Conservation (phyloP, 495 filamentous ascomycete species). For the Tuber umbilicatum region DNA sequence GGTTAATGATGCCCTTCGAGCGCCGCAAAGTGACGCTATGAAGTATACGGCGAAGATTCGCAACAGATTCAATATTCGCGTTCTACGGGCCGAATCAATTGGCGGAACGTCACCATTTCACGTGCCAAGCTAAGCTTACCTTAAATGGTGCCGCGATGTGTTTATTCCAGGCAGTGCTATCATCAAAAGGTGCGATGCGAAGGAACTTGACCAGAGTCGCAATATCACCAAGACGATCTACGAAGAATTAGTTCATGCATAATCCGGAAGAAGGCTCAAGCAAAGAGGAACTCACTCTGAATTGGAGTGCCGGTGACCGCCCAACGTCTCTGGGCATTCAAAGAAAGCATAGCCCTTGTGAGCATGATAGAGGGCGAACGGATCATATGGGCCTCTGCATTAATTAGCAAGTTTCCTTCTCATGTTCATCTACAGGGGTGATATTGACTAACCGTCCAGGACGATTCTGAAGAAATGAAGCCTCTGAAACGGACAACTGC, state of each 20-base stretch:
- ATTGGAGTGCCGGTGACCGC: constrained; percentile 67
- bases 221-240: constrained; percentile 82
- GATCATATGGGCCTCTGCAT: constrained; percentile 73
- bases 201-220: constrained; percentile 86
- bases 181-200: constrained; percentile 77
- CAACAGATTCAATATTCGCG: constrained; percentile 71
- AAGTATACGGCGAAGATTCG: constrained; percentile 82
- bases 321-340: constrained; percentile 80
- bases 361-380: constrained; percentile 72
- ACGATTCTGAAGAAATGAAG: constrained; percentile 94
- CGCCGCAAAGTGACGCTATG: constrained; percentile 89
- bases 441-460: constrained; percentile 55
- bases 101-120: background rate
- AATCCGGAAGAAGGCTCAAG: constrained; percentile 45
- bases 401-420: background rate
- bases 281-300: constrained; percentile 56
- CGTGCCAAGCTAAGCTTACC: constrained; percentile 43
- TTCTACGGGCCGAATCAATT: constrained; percentile 19
- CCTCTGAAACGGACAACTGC: constrained; percentile 60
- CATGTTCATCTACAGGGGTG: background rate
- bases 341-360: constrained; percentile 74
- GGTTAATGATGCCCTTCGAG: constrained; percentile 79
- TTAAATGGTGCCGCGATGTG: constrained; percentile 78
- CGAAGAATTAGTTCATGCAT: constrained; percentile 1
- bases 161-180: constrained; percentile 63